Evolutionary conservation across 768 basidiomycete genomes (phyloP).

Genomic region (Royoungia palumana): DNA sequence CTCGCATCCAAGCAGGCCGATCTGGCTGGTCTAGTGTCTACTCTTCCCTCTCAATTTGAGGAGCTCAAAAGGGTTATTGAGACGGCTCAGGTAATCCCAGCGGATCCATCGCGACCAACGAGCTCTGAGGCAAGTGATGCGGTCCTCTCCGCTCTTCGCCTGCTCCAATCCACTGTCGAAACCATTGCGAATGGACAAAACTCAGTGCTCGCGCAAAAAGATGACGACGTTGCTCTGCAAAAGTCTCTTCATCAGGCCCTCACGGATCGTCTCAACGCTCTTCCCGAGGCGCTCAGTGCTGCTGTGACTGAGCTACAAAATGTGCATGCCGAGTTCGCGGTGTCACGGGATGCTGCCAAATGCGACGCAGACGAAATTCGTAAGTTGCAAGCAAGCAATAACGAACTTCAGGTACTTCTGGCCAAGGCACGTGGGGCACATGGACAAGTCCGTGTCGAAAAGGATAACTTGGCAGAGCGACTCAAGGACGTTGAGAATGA

Average conservation of each 20-base stretch:
- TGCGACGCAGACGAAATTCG: conserved; percentile 71
- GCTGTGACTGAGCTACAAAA: conserved; percentile 55
- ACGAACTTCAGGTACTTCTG: conserved; percentile 68
- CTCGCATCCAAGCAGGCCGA: conserved; percentile 41
- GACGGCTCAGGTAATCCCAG: conserved; percentile 21
- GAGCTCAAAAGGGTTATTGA: conserved; percentile 45
- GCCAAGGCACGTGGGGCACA: conserved; percentile 75
- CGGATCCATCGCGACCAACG: conserved; percentile 18
- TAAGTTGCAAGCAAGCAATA: conserved; percentile 48
- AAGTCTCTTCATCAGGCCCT: conserved; percentile 52
- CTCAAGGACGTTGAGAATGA: conserved; percentile 58
- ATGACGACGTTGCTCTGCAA: conserved; percentile 48
- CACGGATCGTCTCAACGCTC: conserved; percentile 47
- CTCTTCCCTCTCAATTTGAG: conserved; percentile 46
- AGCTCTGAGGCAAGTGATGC: conserved; percentile 17
- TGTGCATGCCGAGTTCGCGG: conserved; percentile 58
- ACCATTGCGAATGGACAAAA: conserved; percentile 50
- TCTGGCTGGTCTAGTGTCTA: conserved; percentile 40
- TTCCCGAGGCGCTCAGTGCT: conserved; percentile 59
- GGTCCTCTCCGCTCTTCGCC: conserved; percentile 36
- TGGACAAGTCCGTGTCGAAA: conserved; percentile 79
- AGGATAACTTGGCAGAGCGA: conserved; percentile 67
- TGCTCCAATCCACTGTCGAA: conserved; percentile 50
- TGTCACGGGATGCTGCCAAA: conserved; percentile 53
- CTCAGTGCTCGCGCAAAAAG: conserved; percentile 43